Conservation (phyloP, 2,329 filamentous ascomycete genomes). For the Fusarium dimerum region DNA sequence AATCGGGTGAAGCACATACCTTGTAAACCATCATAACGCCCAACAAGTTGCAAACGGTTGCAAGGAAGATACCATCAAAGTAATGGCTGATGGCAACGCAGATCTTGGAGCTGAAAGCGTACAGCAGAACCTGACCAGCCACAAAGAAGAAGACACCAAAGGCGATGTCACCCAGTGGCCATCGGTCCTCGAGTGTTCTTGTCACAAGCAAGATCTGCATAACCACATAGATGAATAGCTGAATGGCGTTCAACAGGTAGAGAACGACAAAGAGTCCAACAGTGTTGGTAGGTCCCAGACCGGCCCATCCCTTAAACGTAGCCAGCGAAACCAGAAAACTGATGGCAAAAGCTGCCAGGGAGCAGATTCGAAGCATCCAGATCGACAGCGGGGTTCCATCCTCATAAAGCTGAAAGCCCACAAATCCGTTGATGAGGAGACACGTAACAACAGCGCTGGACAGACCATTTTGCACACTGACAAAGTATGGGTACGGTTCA, state of each 20-base stretch:
- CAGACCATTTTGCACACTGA: constrained; percentile 82
- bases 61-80: constrained; percentile 90
- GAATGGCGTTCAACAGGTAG: constrained; percentile 87
- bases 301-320: constrained; percentile 91
- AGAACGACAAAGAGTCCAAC: constrained; percentile 87
- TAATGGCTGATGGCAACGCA: constrained; percentile 88
- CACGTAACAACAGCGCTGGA: constrained; percentile 84
- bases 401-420: constrained; percentile 97
- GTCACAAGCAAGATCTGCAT: constrained; percentile 88
- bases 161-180: constrained; percentile 88
- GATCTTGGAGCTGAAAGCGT: constrained; percentile 83
- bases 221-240: constrained; percentile 79
- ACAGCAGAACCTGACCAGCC: constrained; percentile 87
- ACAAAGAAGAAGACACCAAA: constrained; percentile 93
- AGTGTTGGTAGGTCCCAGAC: constrained; percentile 81
- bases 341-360: constrained; percentile 79
- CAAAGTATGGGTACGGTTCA: constrained; percentile 84
- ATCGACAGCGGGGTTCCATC: constrained; percentile 92
- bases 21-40: constrained; percentile 99
- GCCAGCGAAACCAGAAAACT: constrained; percentile 84
- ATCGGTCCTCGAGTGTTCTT: constrained; percentile 89
- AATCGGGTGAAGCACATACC: constrained; percentile 45
- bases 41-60: constrained; percentile 88
- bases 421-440: constrained; percentile 94
- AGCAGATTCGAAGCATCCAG: constrained; percentile 84